Conservation (phyloP, 495 filamentous ascomycete genomes). For the Evernia prunastri region DNA sequence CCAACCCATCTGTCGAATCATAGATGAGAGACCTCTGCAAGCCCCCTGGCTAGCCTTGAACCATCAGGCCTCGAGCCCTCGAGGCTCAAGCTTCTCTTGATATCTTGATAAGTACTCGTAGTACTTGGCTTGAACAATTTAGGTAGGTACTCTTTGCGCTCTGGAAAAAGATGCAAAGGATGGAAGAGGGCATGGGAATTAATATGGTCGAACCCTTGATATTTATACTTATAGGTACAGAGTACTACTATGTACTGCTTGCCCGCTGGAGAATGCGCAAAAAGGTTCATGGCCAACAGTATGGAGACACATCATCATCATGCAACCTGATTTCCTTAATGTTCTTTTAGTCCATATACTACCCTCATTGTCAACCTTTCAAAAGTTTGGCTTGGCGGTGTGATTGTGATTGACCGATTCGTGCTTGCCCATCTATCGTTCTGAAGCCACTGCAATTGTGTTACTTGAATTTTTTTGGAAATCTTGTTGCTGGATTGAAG, state of each 20-base stretch:
- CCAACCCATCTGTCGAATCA: conserved; percentile 11
- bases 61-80: not conserved
- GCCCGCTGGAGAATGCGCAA: conserved; percentile 6
- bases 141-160: too few species aligned
- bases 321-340: conserved; percentile 10
- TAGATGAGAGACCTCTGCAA: conserved; percentile 1
- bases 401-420: not conserved
- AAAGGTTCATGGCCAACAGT: conserved; percentile 1
- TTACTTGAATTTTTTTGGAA: not conserved
- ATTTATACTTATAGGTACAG: conserved; percentile 4
- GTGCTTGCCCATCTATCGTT: not conserved
- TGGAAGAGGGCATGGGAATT: not conserved
- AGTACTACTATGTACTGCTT: conserved; percentile 5
- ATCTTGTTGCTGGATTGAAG: not conserved
- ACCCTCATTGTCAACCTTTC: not conserved
- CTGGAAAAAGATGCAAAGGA: not conserved
- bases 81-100: too few species aligned
- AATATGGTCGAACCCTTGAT: not conserved
- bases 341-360: conserved; percentile 1
- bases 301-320: conserved; percentile 19
- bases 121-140: too few species aligned
- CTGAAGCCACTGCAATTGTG: not conserved
- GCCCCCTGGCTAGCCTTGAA: conserved; percentile 9
- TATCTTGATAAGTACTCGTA: too few species aligned
- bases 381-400: not conserved